A percentile compares a stretch with the other conserved stretches of the same genome.
phyloP scores from a whole-genome alignment of 768 basidiomycete genomes.

The Phallus indusiatus region DNA sequence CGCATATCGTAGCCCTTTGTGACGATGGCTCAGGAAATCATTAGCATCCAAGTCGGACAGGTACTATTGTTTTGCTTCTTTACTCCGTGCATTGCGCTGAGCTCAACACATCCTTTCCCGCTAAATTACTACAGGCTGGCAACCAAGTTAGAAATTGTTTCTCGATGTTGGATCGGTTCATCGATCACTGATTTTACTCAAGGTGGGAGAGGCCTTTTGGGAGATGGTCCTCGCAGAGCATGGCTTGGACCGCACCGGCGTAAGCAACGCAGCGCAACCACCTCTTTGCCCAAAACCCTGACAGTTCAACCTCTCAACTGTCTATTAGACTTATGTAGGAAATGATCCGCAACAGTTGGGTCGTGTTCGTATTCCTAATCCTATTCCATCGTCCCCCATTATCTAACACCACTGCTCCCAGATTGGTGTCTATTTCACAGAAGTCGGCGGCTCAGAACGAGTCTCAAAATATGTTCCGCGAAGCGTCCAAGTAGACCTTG shows the following conservation, averaged over 20 bases:
- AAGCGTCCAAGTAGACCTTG: slow-evolving; percentile 84
- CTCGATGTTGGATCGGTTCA: neutral
- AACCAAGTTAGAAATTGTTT: slow-evolving; percentile 42
- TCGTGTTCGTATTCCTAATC: slow-evolving; percentile 37
- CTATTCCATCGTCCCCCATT: neutral
- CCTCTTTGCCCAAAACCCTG: slow-evolving; percentile 8
- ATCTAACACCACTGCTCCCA: slow-evolving; percentile 19
- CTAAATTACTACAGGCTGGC: slow-evolving; percentile 42
- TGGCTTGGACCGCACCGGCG: slow-evolving; percentile 65
- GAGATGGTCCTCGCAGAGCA: slow-evolving; percentile 79
- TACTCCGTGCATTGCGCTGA: neutral
- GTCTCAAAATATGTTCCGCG: slow-evolving; percentile 78
- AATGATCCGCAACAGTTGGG: slow-evolving; percentile 65
- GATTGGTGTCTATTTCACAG: slow-evolving; percentile 78
- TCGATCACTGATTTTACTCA: neutral
- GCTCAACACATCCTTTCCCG: slow-evolving; percentile 1
- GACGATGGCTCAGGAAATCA: slow-evolving; percentile 66
- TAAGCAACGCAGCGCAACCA: slow-evolving; percentile 34
- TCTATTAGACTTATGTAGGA: slow-evolving; percentile 53
- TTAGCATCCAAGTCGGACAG: slow-evolving; percentile 78
- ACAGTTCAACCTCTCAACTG: slow-evolving; percentile 6
- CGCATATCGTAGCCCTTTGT: too few relatives aligned
- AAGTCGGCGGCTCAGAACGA: slow-evolving; percentile 34
- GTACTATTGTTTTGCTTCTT: slow-evolving; percentile 26
- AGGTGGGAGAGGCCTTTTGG: slow-evolving; percentile 77